Percentiles rank a stretch among this genome's conserved stretches.
These are phyloP conservation scores for Fraxinus xanthoxyloides DNA, from an alignment of 305 asterid genomes.

Conservation along the genomic window DNA sequence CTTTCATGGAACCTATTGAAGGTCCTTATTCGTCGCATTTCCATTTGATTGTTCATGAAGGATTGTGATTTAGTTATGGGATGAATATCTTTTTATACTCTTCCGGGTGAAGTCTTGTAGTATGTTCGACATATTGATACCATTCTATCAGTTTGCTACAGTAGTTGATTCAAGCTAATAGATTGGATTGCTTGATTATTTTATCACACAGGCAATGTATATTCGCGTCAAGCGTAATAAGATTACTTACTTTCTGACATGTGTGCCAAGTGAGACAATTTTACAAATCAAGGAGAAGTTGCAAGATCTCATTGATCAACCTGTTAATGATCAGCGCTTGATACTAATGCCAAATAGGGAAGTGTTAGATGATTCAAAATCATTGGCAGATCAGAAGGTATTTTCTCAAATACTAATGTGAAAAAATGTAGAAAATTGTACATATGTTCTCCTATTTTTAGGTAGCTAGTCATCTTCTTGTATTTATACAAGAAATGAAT, in stretches of 20 bases:
- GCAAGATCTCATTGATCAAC: slow-evolving; percentile 74
- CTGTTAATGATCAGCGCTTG: slow-evolving; percentile 68
- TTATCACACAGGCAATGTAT: slow-evolving; percentile 66
- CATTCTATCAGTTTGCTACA: slow-evolving; percentile 3
- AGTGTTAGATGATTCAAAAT: slow-evolving; percentile 70
- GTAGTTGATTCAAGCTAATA: slow-evolving; percentile 10
- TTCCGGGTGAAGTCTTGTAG: not conserved
- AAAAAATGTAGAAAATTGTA: not conserved
- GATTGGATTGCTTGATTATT: slow-evolving; percentile 10
- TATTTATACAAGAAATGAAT: not conserved
- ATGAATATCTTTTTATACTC: not conserved
- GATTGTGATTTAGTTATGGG: not conserved
- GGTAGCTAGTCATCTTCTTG: slow-evolving; percentile 5
- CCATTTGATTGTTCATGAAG: slow-evolving; percentile 5
- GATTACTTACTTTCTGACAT: slow-evolving; percentile 84
- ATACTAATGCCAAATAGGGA: slow-evolving; percentile 52
- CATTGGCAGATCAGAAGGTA: slow-evolving; percentile 93
- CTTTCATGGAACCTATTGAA: not conserved
- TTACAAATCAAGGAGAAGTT: slow-evolving; percentile 79
- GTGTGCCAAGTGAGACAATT: slow-evolving; percentile 79
- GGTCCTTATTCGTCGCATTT: not conserved
- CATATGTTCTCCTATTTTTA: slow-evolving; percentile 14
- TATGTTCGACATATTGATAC: not conserved
- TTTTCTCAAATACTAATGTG: not conserved
- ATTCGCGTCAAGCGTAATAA: slow-evolving; percentile 85